These are phyloP conservation scores for Durusdinium trenchii DNA, from an alignment of 73 alveolate species.

Conservation along the genomic window DNA sequence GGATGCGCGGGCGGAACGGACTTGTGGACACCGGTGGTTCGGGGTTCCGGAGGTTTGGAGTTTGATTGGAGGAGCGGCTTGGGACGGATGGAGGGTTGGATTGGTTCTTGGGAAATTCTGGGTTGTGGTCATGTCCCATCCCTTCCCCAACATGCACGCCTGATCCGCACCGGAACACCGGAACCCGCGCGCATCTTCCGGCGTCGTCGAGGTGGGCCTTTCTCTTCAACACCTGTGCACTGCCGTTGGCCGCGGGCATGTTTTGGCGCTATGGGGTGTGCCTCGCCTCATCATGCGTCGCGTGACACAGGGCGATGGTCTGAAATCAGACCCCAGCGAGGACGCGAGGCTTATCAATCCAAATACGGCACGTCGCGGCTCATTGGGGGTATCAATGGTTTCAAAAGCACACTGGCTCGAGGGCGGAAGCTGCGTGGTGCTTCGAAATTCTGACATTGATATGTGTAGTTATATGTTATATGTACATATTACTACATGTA, in stretches of 20 bases:
- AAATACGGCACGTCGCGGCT: not conserved
- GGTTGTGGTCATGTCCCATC: not conserved
- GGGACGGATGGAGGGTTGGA: too few relatives aligned
- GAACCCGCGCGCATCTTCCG: not conserved
- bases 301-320: not conserved
- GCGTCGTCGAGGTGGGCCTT: constrained; percentile 58
- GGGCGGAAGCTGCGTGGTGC: too few relatives aligned
- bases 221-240: constrained; percentile 72
- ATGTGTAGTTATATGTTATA: too few relatives aligned
- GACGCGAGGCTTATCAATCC: too few relatives aligned
- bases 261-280: constrained; percentile 71
- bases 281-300: too few relatives aligned
- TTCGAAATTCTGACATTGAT: too few relatives aligned
- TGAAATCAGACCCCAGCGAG: not conserved
- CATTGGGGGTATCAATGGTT: not conserved
- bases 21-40: too few relatives aligned
- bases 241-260: constrained; percentile 83
- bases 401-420: not conserved
- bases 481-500: too few relatives aligned
- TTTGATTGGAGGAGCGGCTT: too few relatives aligned
- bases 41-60: too few relatives aligned
- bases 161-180: not conserved
- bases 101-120: too few relatives aligned
- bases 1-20: not conserved
- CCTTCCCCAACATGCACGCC: not conserved